Conservation (phyloP, 1,284 basidiomycete genomes). For the Tylopilus orsonianus region DNA sequence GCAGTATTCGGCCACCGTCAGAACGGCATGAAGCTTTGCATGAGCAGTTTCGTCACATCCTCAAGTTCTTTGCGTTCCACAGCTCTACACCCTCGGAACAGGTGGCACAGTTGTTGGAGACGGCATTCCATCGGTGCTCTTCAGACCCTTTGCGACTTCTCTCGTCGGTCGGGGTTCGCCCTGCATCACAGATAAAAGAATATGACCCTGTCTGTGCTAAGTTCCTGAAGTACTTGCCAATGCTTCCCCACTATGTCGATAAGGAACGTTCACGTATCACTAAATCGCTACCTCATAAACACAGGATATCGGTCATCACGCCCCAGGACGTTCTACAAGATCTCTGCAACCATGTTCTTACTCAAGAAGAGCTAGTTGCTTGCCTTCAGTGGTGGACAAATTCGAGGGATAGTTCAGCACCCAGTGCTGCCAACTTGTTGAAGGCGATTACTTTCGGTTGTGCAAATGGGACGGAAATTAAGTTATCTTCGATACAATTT, state of each 20-base stretch:
- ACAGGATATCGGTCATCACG: constrained; percentile 76
- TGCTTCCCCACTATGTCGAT: constrained; percentile 66
- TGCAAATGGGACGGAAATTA: constrained; percentile 36
- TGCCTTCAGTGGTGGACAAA: constrained; percentile 87
- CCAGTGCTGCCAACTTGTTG: constrained; percentile 50
- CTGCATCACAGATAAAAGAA: constrained; percentile 70
- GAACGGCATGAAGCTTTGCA: constrained; percentile 45
- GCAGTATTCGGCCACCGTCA: constrained; percentile 1
- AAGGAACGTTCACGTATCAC: constrained; percentile 65
- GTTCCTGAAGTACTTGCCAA: constrained; percentile 80
- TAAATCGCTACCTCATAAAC: constrained; percentile 57
- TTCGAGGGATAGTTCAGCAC: constrained; percentile 49
- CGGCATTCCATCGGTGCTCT: constrained; percentile 74
- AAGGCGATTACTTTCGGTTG: constrained; percentile 52
- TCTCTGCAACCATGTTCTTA: constrained; percentile 67
- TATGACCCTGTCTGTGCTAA: constrained; percentile 68
- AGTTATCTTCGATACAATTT: constrained; percentile 59
- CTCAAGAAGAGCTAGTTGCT: constrained; percentile 70
- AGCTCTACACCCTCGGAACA: constrained; percentile 81
- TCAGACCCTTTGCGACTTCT: constrained; percentile 70
- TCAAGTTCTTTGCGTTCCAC: constrained; percentile 86
- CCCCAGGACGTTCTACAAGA: constrained; percentile 81
- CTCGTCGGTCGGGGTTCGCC: constrained; percentile 74
- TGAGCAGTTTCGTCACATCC: constrained; percentile 71
- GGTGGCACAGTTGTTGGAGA: constrained; percentile 72